Conservation (phyloP, 345 rosid genomes). For the Odontarrhena argentea region DNA sequence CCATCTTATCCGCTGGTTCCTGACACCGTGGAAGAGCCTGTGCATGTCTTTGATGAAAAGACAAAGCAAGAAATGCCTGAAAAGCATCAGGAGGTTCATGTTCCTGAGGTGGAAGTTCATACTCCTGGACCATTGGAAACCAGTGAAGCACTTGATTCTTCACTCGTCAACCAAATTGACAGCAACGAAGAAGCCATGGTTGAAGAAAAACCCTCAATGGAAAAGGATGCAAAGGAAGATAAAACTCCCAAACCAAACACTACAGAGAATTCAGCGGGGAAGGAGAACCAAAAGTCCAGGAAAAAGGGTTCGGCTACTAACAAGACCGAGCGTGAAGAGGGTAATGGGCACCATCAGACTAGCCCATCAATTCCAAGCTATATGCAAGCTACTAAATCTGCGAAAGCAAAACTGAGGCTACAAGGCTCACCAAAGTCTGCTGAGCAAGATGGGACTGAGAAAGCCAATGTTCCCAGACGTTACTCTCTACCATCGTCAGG, state of each 20-base stretch:
- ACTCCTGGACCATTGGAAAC: slow-evolving; percentile 46
- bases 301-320: slow-evolving; percentile 49
- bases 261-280: slow-evolving; percentile 52
- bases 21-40: slow-evolving; percentile 44
- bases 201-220: slow-evolving; percentile 47
- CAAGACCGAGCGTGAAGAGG: slow-evolving; percentile 65
- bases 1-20: slow-evolving; percentile 35
- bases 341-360: slow-evolving; percentile 56
- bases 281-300: slow-evolving; percentile 56
- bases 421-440: slow-evolving; percentile 73
- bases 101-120: slow-evolving; percentile 39
- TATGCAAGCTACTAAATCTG: slow-evolving; percentile 92
- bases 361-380: slow-evolving; percentile 80
- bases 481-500: slow-evolving; percentile 75
- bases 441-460: slow-evolving; percentile 64
- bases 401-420: slow-evolving; percentile 82
- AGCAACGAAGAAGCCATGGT: slow-evolving; percentile 38
- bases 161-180: slow-evolving; percentile 35
- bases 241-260: slow-evolving; percentile 44
- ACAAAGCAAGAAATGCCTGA: slow-evolving; percentile 38
- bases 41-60: slow-evolving; percentile 44
- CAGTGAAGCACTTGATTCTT: slow-evolving; percentile 44
- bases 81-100: slow-evolving; percentile 40
- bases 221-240: slow-evolving; percentile 47
- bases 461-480: slow-evolving; percentile 58